Percentiles rank a stretch among this genome's conserved stretches.
Conservation (phyloP, 768 basidiomycete genomes). For the Pleurotus giganteus region DNA sequence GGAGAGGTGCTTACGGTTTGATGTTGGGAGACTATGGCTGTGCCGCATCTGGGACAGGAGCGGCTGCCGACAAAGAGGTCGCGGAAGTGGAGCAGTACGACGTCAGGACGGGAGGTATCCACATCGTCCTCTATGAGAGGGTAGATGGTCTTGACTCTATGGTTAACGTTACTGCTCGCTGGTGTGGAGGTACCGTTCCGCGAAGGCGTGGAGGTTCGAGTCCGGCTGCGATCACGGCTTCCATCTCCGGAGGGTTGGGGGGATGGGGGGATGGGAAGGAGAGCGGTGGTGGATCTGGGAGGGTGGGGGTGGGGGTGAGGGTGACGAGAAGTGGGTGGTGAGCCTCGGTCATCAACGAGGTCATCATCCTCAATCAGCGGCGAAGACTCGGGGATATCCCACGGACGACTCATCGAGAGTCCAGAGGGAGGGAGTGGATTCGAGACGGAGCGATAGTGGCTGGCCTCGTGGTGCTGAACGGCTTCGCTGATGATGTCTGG, state of each 20-base stretch:
- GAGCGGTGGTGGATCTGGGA: neutral
- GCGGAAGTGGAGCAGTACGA: slow-evolving; percentile 3
- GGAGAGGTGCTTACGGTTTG: neutral
- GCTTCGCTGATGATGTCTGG: slow-evolving; percentile 7
- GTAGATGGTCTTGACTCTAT: neutral
- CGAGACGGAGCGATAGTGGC: slow-evolving; percentile 4
- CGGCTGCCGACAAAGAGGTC: slow-evolving; percentile 4
- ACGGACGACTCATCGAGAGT: slow-evolving; percentile 7
- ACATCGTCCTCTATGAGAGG: slow-evolving; percentile 7
- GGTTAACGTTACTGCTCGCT: slow-evolving; percentile 4
- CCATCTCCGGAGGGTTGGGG: slow-evolving; percentile 1
- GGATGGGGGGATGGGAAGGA: slow-evolving; percentile 5
- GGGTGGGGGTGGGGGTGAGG: neutral
- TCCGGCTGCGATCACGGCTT: slow-evolving; percentile 4
- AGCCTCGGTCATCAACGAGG: slow-evolving; percentile 1
- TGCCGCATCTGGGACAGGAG: slow-evolving; percentile 4
- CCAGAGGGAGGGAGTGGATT: slow-evolving; percentile 6
- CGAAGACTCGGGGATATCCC: neutral
- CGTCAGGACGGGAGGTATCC: slow-evolving; percentile 4
- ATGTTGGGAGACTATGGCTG: neutral
- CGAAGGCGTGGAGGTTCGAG: slow-evolving; percentile 5
- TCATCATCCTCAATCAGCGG: neutral
- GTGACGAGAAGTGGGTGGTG: neutral
- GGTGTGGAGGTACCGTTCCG: neutral
- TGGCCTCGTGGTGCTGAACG: neutral